Evolutionary conservation across 768 basidiomycete species (phyloP).

Genomic region (Termitomyces sp.): DNA sequence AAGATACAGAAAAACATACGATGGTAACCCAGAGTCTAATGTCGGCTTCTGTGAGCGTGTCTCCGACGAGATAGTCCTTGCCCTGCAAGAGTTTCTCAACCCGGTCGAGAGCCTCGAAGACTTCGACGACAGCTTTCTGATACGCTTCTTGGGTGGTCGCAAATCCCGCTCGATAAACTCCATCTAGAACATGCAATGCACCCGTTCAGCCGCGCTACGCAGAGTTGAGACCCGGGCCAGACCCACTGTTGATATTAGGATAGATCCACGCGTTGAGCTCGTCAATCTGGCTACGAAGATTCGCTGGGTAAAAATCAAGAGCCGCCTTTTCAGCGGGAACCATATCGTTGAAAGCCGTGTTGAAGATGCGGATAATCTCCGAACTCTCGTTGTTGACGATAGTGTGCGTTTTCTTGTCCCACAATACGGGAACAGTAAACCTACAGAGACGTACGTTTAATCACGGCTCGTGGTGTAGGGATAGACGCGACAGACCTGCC

Average conservation of each 20-base stretch:
- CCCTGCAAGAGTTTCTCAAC: constrained; percentile 73
- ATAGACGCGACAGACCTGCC: constrained; percentile 46
- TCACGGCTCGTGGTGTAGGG: neutral
- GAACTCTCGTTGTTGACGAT: constrained; percentile 96
- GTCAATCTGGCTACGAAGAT: constrained; percentile 73
- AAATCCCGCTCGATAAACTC: constrained; percentile 89
- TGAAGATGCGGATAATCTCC: constrained; percentile 94
- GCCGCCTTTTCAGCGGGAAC: constrained; percentile 59
- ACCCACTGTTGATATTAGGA: constrained; percentile 74
- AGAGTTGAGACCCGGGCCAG: neutral
- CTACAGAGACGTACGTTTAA: constrained; percentile 22
- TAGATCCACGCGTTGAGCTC: constrained; percentile 83
- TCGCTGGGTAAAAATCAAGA: constrained; percentile 74
- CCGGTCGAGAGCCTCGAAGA: constrained; percentile 78
- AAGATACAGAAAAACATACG: constrained; percentile 34
- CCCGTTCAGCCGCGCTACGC: neutral
- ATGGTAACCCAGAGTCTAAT: constrained; percentile 91
- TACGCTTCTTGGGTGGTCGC: constrained; percentile 80
- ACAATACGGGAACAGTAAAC: constrained; percentile 87
- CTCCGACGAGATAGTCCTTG: constrained; percentile 82
- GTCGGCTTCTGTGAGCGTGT: constrained; percentile 77
- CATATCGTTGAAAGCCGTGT: constrained; percentile 74
- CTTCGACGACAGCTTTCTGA: constrained; percentile 34
- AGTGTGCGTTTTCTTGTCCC: constrained; percentile 83
- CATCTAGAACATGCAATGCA: constrained; percentile 46